Percentiles rank a stretch among this genome's conserved stretches.
phyloP scores from a whole-genome alignment of 139 green algal genomes.

The Coccomyxa sp. region DNA sequence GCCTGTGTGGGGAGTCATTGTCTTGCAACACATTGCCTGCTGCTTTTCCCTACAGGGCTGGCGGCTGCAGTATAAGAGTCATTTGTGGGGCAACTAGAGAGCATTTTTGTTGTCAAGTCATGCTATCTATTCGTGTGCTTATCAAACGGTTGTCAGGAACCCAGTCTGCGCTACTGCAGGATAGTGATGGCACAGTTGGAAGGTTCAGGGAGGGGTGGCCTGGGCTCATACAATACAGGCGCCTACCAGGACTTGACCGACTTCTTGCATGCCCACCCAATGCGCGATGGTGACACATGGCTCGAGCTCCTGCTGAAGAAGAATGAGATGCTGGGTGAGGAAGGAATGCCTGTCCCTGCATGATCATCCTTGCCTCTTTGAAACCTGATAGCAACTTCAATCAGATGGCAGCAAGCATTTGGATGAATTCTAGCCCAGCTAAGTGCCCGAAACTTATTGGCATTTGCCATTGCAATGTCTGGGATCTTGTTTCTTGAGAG shows the following conservation, averaged over 20 bases:
- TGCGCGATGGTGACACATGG: constrained; percentile 45
- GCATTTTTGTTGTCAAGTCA: too few relatives aligned
- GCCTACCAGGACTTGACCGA: constrained; percentile 16
- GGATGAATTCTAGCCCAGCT: too few relatives aligned
- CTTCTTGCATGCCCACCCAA: constrained; percentile 30
- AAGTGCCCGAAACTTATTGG: too few relatives aligned
- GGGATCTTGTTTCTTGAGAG: too few relatives aligned
- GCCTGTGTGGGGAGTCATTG: too few relatives aligned
- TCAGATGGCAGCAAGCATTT: background rate
- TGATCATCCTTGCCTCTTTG: background rate
- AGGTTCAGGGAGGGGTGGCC: constrained; percentile 50
- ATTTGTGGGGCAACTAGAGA: too few relatives aligned
- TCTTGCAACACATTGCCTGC: too few relatives aligned
- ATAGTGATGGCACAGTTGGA: constrained; percentile 61
- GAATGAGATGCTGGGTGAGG: constrained; percentile 44
- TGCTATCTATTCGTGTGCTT: too few relatives aligned
- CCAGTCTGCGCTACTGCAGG: background rate
- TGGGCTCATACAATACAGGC: constrained; percentile 48
- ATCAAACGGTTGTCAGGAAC: too few relatives aligned
- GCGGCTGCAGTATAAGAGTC: too few relatives aligned
- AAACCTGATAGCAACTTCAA: background rate
- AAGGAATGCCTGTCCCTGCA: background rate
- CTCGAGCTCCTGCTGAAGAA: constrained; percentile 36
- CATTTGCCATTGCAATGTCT: too few relatives aligned
- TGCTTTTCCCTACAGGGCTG: too few relatives aligned